Evolutionary conservation across 1,284 basidiomycete genomes (phyloP), one percentile per base, ranked within the genome.

Genomic region (Stygiomarasmius scandens): DNA sequence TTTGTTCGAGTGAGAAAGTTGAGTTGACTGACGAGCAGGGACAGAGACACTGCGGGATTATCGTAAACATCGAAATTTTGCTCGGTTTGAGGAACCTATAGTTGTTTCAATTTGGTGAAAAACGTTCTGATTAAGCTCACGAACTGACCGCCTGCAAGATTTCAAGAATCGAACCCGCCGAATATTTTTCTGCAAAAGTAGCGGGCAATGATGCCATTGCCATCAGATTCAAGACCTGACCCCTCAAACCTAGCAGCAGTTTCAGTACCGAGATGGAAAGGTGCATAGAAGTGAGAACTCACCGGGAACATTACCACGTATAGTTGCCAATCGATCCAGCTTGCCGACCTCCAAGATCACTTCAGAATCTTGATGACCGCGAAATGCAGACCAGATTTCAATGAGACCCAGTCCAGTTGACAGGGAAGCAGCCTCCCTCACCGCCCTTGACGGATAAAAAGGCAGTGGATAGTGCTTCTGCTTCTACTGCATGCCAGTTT

Each of bases 341-440:
- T 53, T 57, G 49, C 19, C 59, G 51, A 29, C 52, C 29, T 29
- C 57, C 10, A 59, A 24, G 6, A 27, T 14, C 19, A 43, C 55
- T 58, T 38, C 58, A 63, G 22, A 64, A 43, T 56, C 49, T 16
- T 64, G 61, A 29, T 68, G 63, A 22, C 59, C 52, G 50, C 73
- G 76, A 49, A 86, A 67, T 2, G 67, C 67, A n/a, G 74, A 73
- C 85, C 85, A 87, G 32, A 87, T 77, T 14, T 83, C 75, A 29
- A 76, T 71, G 61, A 89, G 65, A 24, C 86, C 86, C 24, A 79
- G 72, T 10, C 87, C 87, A 20, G 78, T 77, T 16, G 78, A 77
- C 4, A 80, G 74, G n/a, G 79, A 79, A n/a, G 84, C 70, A 2
- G 69, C 59, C 2, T 74, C 66, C 52, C 74, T 70, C 3, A 89